Evolutionary conservation across 768 basidiomycete species (phyloP), one percentile per base, ranked within the genome.

Genomic region (Tephrocybe sp.): DNA sequence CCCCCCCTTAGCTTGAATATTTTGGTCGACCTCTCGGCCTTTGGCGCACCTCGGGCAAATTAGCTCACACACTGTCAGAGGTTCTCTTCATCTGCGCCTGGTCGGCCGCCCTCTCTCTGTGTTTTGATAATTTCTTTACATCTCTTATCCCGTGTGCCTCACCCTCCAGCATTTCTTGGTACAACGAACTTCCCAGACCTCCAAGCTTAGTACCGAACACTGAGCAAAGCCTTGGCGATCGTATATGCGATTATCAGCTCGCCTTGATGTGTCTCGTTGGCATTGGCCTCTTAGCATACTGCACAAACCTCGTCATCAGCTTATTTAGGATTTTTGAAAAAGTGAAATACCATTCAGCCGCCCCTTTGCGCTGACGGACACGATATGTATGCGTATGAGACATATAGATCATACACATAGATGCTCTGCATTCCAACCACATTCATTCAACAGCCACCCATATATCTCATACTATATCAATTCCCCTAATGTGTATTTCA

Each of bases 1-100:
- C 50, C 56, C 28, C 55, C 46, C 61, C 67, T 25, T 62, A 94
- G 92, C 76, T 93, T 50, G 93, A 96, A 70, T 97, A 97, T 70
- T 94, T 94, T 62, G 89, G 93, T 34, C 84, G 88, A 30, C 93
- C 94, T 5, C 73, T 96, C 20, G 94, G 93, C n/a, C 73, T 96
- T 25, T 96, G 94, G 94, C 78, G 81, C 45, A 93, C 93, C 26
- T 91, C 90, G 26, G 83, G 76, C 44, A 95, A 95, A 68, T 80
- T 94, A 32, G 83, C 88, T 2, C 86, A 94, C 62, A 95, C 93
- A 6, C 80, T 95, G 26, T 79, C 84, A 40, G 94, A 96, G 73
- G 88, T 93, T 39, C 74, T 92, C 48, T 93, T 92, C 66, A 93
- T 93, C 59, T 95, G 93, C 68, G 82, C 88, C n/a, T 96, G 93